Conservation (phyloP, 345 rosid genomes). For the Isatis tinctoria region DNA sequence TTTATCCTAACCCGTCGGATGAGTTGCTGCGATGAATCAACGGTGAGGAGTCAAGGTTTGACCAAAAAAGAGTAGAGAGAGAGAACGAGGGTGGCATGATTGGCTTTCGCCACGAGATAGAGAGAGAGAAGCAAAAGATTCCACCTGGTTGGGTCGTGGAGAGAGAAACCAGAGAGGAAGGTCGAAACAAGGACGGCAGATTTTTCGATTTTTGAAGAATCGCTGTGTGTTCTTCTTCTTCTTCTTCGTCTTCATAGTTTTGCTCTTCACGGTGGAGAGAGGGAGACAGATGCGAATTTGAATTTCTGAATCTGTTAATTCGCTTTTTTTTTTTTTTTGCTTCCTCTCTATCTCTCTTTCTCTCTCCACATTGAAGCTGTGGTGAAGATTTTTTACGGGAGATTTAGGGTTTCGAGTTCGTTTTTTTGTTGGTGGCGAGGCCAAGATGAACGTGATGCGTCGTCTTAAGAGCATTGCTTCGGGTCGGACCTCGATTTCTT, state of each 20-base stretch:
- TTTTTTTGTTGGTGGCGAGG: background rate
- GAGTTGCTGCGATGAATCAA: conserved; percentile 21
- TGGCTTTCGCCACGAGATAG: conserved; percentile 50
- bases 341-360: background rate
- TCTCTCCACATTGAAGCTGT: conserved; percentile 35
- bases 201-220: background rate
- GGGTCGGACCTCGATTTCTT: conserved; percentile 87
- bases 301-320: conserved; percentile 26
- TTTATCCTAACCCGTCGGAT: conserved; percentile 36
- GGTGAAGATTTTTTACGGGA: background rate
- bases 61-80: conserved; percentile 34
- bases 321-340: background rate
- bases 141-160: conserved; percentile 34
- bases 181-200: background rate
- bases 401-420: conserved; percentile 33
- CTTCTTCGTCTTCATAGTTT: background rate
- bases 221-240: background rate
- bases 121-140: conserved; percentile 19
- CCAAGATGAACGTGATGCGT: conserved; percentile 90
- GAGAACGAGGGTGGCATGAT: conserved; percentile 50
- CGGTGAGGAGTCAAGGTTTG: conserved; percentile 43
- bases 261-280: background rate
- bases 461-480: conserved; percentile 99
- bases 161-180: conserved; percentile 13
- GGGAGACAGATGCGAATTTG: conserved; percentile 26